These are phyloP conservation scores for Prunus dulcis DNA, from an alignment of 306 rosid species.

Conservation along the genomic window DNA sequence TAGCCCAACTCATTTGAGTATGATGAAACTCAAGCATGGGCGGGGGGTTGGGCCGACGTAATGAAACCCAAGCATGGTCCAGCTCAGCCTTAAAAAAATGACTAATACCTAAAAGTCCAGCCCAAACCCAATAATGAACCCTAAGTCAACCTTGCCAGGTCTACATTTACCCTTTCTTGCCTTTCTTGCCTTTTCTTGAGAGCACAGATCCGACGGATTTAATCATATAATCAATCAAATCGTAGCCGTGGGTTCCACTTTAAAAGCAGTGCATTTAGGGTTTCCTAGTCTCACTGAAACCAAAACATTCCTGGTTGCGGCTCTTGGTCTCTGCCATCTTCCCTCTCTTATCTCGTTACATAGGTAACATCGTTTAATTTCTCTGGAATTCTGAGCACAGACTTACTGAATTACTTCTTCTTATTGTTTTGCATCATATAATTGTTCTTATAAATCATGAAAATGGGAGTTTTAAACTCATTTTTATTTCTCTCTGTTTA, in stretches of 20 bases:
- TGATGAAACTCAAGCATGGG: too few relatives aligned
- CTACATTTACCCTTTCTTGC: background rate
- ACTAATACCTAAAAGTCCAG: too few relatives aligned
- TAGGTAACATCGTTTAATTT: constrained; percentile 20
- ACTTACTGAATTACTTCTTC: background rate
- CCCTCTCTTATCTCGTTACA: background rate
- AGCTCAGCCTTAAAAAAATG: too few relatives aligned
- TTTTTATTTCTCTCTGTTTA: too few relatives aligned
- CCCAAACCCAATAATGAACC: too few relatives aligned
- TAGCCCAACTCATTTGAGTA: too few relatives aligned
- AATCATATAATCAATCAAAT: background rate
- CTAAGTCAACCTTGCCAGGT: too few relatives aligned
- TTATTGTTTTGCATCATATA: too few relatives aligned
- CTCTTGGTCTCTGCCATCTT: background rate
- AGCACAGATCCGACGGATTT: constrained; percentile 5
- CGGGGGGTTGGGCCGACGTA: too few relatives aligned
- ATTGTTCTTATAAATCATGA: background rate
- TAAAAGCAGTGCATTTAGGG: background rate
- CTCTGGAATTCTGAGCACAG: background rate
- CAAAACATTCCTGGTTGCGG: background rate
- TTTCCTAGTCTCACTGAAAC: background rate
- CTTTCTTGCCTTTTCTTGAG: background rate
- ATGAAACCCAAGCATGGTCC: too few relatives aligned
- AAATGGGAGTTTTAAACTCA: too few relatives aligned
- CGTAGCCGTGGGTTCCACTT: constrained; percentile 4